Percentiles rank a stretch among this genome's conserved stretches.
Conservation (phyloP, 2,329 filamentous ascomycete genomes). For the Scopulariopsis brevicaulis region DNA sequence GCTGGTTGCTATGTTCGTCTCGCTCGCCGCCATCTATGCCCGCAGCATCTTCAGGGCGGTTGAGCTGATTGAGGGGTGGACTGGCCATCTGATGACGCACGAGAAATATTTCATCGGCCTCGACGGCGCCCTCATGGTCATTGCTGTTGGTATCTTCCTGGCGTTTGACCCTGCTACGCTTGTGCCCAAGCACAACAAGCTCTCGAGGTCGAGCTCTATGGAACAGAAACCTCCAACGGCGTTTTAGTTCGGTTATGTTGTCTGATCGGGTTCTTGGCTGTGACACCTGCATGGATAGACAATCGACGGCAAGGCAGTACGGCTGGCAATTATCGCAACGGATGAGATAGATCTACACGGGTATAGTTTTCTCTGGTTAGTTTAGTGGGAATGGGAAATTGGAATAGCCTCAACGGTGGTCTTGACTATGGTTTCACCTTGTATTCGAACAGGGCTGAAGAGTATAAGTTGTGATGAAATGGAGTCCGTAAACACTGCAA, state of each 20-base stretch:
- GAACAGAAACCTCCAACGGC: not conserved
- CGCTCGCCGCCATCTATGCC: constrained; percentile 29
- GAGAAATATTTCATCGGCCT: constrained; percentile 35
- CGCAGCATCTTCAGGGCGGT: constrained; percentile 37
- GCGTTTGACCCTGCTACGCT: constrained; percentile 23
- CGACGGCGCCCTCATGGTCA: constrained; percentile 34
- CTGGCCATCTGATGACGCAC: constrained; percentile 35
- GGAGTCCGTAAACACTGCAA: too few relatives aligned
- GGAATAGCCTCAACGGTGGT: too few relatives aligned
- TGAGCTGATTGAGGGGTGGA: constrained; percentile 36
- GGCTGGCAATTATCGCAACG: too few relatives aligned
- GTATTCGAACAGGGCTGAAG: too few relatives aligned
- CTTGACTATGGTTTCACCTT: too few relatives aligned
- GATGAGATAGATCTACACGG: too few relatives aligned
- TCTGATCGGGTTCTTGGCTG: too few relatives aligned
- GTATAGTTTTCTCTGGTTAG: too few relatives aligned
- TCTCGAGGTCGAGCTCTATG: not conserved
- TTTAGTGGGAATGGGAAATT: too few relatives aligned
- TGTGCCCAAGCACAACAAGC: not conserved
- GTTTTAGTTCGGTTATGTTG: not conserved
- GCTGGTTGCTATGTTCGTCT: constrained; percentile 25
- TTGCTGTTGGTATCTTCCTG: constrained; percentile 31
- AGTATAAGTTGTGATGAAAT: too few relatives aligned
- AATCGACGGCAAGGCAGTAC: too few relatives aligned
- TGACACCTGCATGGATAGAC: too few relatives aligned